A percentile compares a stretch with the other conserved stretches of the same genome.
These are phyloP conservation scores for Anastatica hierochuntica DNA, from an alignment of 345 rosid species.

Conservation along the genomic window DNA sequence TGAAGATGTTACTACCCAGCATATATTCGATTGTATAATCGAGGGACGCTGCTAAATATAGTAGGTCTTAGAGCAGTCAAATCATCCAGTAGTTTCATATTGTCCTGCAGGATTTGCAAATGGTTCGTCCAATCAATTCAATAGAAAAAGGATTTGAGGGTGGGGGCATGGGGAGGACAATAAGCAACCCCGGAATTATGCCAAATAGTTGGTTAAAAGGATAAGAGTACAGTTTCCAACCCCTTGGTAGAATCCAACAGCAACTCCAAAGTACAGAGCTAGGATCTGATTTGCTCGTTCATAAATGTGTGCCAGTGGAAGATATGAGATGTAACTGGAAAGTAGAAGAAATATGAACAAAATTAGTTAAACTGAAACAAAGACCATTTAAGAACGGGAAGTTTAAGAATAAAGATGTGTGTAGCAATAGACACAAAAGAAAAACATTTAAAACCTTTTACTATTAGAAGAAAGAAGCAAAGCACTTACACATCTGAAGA, in stretches of 20 bases:
- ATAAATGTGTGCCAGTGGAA: constrained; percentile 94
- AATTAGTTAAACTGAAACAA: constrained; percentile 6
- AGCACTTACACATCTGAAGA: constrained; percentile 81
- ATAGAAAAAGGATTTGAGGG: background rate
- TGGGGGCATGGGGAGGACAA: background rate
- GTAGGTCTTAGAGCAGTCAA: constrained; percentile 87
- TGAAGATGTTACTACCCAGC: constrained; percentile 45
- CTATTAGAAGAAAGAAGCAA: constrained; percentile 1
- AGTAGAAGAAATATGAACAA: constrained; percentile 11
- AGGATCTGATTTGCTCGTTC: constrained; percentile 72
- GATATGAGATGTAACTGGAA: constrained; percentile 83
- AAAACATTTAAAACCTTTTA: background rate
- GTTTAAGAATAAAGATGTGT: background rate
- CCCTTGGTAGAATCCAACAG: constrained; percentile 98
- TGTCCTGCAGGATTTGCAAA: constrained; percentile 59
- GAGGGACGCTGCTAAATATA: constrained; percentile 90
- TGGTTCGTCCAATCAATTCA: constrained; percentile 13
- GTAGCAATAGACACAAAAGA: background rate
- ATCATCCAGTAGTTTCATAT: constrained; percentile 84
- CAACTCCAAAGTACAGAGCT: constrained; percentile 55
- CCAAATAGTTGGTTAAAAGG: background rate
- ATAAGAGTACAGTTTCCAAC: constrained; percentile 25
- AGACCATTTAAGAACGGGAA: background rate
- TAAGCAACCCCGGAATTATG: background rate
- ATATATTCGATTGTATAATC: constrained; percentile 86